These are phyloP conservation scores for Phytophthora agathidicida DNA, from an alignment of 352 stramenopile genomes.

Conservation along the genomic window DNA sequence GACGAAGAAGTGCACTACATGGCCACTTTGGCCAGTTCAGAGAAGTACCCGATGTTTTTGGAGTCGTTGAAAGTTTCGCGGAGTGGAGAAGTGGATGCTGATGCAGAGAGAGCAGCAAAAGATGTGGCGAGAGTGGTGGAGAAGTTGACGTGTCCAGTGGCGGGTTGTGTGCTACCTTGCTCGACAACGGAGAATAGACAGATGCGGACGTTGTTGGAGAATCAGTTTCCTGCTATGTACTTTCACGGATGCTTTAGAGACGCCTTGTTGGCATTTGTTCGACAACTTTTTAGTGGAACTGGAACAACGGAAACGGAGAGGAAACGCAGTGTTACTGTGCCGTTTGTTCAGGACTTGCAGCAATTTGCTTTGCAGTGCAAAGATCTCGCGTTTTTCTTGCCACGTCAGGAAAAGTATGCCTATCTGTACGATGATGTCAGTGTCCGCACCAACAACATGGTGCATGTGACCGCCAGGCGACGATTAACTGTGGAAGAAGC, in stretches of 20 bases:
- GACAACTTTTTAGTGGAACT: conserved; percentile 26
- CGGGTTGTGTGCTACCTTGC: conserved; percentile 37
- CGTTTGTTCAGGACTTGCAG: conserved; percentile 38
- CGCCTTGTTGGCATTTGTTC: conserved; percentile 29
- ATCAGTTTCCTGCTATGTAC: conserved; percentile 40
- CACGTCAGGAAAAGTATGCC: background rate
- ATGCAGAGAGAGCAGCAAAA: conserved; percentile 22
- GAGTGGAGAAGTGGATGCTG: conserved; percentile 7
- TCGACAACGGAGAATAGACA: conserved; percentile 19
- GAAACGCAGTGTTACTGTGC: background rate
- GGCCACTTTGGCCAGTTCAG: conserved; percentile 22
- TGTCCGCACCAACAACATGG: background rate
- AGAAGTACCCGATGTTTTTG: conserved; percentile 31
- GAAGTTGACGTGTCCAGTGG: conserved; percentile 21
- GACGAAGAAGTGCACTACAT: conserved; percentile 33
- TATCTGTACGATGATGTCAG: background rate
- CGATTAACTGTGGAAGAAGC: conserved; percentile 30
- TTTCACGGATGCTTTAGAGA: conserved; percentile 45
- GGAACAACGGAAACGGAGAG: conserved; percentile 1
- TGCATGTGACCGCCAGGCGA: conserved; percentile 32
- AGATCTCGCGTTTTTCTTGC: conserved; percentile 37
- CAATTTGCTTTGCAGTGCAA: conserved; percentile 43
- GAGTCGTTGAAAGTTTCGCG: conserved; percentile 30
- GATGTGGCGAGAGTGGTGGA: conserved; percentile 29
- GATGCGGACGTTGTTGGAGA: conserved; percentile 29